Percentiles rank a stretch among this genome's conserved stretches.
Evolutionary conservation across 352 stramenopile genomes (phyloP).

Genomic region (Pythium phragmiticola): DNA sequence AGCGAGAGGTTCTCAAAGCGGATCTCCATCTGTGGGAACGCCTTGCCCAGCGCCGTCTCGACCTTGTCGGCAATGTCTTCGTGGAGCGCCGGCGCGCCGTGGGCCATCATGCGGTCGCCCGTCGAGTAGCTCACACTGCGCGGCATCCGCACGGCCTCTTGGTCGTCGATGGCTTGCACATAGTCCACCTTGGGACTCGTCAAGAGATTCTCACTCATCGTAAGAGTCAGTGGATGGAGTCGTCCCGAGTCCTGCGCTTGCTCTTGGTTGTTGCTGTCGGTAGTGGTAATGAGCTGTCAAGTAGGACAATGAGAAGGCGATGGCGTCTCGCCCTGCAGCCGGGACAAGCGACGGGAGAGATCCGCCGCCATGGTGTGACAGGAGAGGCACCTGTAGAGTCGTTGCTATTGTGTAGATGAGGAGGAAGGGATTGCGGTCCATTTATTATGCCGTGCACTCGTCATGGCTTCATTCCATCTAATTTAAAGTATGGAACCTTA

Average conservation of each 20-base stretch:
- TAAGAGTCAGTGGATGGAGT: too few relatives aligned
- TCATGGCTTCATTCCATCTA: too few relatives aligned
- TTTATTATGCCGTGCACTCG: too few relatives aligned
- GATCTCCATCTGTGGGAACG: conserved; percentile 61
- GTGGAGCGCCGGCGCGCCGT: conserved; percentile 38
- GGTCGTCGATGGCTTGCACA: not conserved
- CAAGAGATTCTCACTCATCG: conserved; percentile 2
- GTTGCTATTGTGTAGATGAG: too few relatives aligned
- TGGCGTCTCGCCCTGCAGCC: too few relatives aligned
- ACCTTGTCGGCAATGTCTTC: conserved; percentile 41
- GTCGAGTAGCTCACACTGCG: conserved; percentile 32
- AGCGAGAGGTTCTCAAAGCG: conserved; percentile 51
- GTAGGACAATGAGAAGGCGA: not conserved
- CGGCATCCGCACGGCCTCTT: not conserved
- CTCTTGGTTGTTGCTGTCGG: not conserved
- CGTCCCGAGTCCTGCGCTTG: not conserved
- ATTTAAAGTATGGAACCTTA: too few relatives aligned
- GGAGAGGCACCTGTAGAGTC: too few relatives aligned
- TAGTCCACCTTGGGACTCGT: conserved; percentile 8
- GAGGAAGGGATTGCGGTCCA: too few relatives aligned
- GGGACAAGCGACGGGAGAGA: too few relatives aligned
- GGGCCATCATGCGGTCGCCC: conserved; percentile 32
- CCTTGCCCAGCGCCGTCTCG: conserved; percentile 40
- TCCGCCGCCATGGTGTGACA: too few relatives aligned
- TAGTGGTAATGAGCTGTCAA: conserved; percentile 5